phyloP scores from a whole-genome alignment of 192 early-diverging fungal genomes.

The Coemansia sp. region DNA sequence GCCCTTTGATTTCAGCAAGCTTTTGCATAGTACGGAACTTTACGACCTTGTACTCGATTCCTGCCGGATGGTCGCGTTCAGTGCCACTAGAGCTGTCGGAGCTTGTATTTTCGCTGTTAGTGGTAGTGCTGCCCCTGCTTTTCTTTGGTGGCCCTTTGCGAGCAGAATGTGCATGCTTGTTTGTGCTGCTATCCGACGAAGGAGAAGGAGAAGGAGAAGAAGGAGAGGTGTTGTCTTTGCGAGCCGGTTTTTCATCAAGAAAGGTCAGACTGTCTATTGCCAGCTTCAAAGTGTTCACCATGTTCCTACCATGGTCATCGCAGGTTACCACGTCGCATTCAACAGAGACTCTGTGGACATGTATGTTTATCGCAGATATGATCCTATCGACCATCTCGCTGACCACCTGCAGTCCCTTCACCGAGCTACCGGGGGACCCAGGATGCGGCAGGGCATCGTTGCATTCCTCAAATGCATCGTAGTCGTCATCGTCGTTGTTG shows the following conservation, averaged over 20 bases:
- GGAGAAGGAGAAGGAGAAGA: background rate
- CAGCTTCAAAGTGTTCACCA: constrained; percentile 42
- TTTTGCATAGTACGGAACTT: constrained; percentile 48
- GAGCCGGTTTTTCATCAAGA: constrained; percentile 39
- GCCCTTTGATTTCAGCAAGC: constrained; percentile 36
- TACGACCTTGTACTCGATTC: constrained; percentile 51
- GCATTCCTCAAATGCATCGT: constrained; percentile 29
- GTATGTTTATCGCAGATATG: constrained; percentile 76
- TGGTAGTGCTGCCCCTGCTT: constrained; percentile 9
- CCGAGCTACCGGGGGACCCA: constrained; percentile 37
- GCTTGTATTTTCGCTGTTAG: constrained; percentile 17
- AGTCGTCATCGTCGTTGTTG: constrained; percentile 9
- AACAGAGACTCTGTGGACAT: constrained; percentile 52
- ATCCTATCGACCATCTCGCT: constrained; percentile 85
- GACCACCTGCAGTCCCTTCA: constrained; percentile 74
- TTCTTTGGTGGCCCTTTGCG: background rate
- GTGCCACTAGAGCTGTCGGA: constrained; percentile 18
- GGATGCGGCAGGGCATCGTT: constrained; percentile 38
- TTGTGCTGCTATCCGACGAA: background rate
- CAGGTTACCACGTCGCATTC: constrained; percentile 31
- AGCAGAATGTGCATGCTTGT: background rate
- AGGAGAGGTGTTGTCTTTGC: constrained; percentile 12
- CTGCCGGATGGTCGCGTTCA: constrained; percentile 34
- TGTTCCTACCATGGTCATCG: constrained; percentile 18
- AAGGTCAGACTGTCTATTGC: constrained; percentile 51